Base-by-base conservation (phyloP, 179 eudicot genomes). In the Vitellaria paradoxa region DNA sequence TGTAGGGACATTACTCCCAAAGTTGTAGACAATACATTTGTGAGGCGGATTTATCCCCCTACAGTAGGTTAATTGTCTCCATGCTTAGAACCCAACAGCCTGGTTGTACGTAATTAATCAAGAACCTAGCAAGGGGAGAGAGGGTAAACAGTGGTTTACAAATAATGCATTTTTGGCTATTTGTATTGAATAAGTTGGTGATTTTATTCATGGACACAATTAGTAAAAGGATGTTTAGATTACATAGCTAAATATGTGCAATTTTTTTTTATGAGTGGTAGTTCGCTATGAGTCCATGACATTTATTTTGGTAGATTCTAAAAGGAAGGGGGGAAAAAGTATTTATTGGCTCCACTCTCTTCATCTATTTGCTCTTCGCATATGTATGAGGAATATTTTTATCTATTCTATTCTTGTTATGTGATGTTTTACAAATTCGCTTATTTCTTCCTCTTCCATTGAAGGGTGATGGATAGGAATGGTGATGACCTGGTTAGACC, bases 391-490 rank as follows among this genome's bases (percentile, higher is more conserved):
- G 40, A 49, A 46, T 30, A 72, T 30, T 20, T 40, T 20, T 24
- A 30, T 55, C 2, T 9, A 7, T 72, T 17, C 5, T 6, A 26
- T 71, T 37, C 30, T 52, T 70, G 5, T 50, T 56, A 13, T 18
- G 30, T 30, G 17, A 73, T 57, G 37, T 37, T 60, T 60, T 30
- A 30, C 37, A 30, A 2, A 1, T 30, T 30, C 37, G 30, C 67
- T 73, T n/a, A 73, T 73, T 60, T 73, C 55, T 62, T 46, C 40
- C 46, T 30, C 65, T 62, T 14, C 37, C 21, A 24, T 21, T 74
- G 37, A 63, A 74, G 69, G 59, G 20, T 3, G 24, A 78, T 78
- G 81, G 59, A 78, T 62, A 52, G 49, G 57, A 24, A 73, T 57
- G 65, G 57, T 20, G 66, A 72, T 64, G 65, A n/a, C 20, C 26